Evolutionary conservation across 352 stramenopile genomes (phyloP), one percentile per base, ranked within the genome.

Genomic region (Pythium brachiatum): DNA sequence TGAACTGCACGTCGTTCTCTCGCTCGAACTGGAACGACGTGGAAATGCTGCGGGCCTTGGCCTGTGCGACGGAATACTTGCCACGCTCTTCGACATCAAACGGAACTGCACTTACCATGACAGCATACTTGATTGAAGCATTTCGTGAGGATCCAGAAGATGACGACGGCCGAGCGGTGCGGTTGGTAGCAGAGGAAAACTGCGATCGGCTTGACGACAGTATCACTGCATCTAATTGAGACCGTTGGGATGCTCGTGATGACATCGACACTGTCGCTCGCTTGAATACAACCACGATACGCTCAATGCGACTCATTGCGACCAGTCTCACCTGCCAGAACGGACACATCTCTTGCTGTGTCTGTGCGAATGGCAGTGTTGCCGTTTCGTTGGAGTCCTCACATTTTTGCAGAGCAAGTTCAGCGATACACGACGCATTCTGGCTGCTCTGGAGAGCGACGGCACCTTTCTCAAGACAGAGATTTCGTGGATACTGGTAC

Each of bases 331-430:
- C 70, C 36, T 94, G 75, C 84, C 84, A 94, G 53, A 94, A 94
- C 6, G 84, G 84, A 75, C 79, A 91, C 25, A 78, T 52, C 53
- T 94, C 84, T 39, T 89, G 81, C 68, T 91, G 82, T 0, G 84
- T 90, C 57, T 94, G 80, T 0, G 77, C 56, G 31, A 78, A 86
- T 6, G 61, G 21, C 52, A 39, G 50, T n/a, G 52, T 69, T 20
- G 7, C 44, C 56, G 23, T 32, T 52, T 39, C 41, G 29, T 32
- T 39, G 15, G 16, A 44, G 9, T 55, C 31, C 29, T 73, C 29
- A 38, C 43, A 1, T 62, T 15, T 48, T 68, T 62, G 54, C 3
- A 94, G 43, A 1, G 84, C 84, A 52, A 76, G 74, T 11, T 81
- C 69, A 0, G 82, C 69, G 1, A 69, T 25, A 60, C 74, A 83